Evolutionary conservation across 495 filamentous ascomycete genomes (phyloP), one percentile per base, ranked within the genome.

Genomic region (Delitschia confertaspora): DNA sequence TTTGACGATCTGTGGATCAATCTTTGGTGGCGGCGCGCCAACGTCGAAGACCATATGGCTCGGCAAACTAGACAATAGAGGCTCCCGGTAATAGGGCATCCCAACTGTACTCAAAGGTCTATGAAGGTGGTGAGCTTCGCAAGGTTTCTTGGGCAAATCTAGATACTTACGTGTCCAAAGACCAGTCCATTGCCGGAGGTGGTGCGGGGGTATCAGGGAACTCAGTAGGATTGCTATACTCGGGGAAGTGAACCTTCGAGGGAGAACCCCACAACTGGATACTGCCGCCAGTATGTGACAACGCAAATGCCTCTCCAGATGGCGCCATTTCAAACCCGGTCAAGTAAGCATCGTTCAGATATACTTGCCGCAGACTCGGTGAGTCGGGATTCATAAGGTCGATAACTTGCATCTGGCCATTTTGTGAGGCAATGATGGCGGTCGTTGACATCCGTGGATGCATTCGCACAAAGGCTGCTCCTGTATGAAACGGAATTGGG

Each of bases 391-490:
- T 95, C 78, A 93, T 85, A 4, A 99, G 69, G 58, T 99, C 91
- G 30, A 94, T 83, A 9, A 95, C 80, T 53, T 99, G 88, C 46
- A 96, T 76, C 62, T 94, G 88, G 0, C 93, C 91, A 30, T 74
- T 80, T 58, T 88, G 84, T 1, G 89, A 93, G 14, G 82, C 79
- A 41, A 96, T 82, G 51, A 96, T 84, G 57, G 81, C 85, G 0
- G 91, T 95, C 2, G 91, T 94, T 24, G 85, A 82, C 69, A 96
- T 81, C 40, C 83, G 81, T 6, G 93, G 93, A 60, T 99, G 93
- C 79, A 96, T 85, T 26, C 91, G 78, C 8, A 94, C 88, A 66
- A 85, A 88, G 16, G 89, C 88, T 6, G 89, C 88, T 1, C 88
- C 85, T 6, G 85, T 79, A 37, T 87, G 86, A 57, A 96, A 96